A percentile compares a stretch with the other conserved stretches of the same genome.
Conservation (phyloP, 805 yeast genomes). For the Myxozyma mucilagina region DNA sequence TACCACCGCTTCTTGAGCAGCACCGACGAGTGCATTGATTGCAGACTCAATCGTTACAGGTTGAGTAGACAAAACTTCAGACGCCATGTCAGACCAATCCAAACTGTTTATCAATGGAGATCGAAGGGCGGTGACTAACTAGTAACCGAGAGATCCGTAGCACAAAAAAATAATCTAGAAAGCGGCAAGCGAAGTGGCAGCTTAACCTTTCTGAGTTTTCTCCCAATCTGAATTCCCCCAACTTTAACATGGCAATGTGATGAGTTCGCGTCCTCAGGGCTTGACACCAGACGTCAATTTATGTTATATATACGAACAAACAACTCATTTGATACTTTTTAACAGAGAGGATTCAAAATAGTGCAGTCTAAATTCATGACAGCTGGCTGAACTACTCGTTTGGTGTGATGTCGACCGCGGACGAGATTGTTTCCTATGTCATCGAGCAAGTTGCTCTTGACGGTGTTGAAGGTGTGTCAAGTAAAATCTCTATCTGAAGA, state of each 20-base stretch:
- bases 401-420: constrained; percentile 25
- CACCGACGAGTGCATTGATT: constrained; percentile 19
- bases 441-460: constrained; percentile 38
- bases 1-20: constrained; percentile 30
- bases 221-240: neutral
- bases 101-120: no score
- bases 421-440: constrained; percentile 37
- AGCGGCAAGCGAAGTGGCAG: neutral
- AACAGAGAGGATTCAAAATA: neutral
- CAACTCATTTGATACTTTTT: no score
- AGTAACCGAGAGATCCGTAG: no score
- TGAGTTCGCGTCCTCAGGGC: neutral
- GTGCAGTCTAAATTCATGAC: neutral
- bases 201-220: neutral
- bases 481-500: neutral
- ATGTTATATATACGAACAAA: no score
- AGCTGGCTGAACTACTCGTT: no score
- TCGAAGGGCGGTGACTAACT: no score
- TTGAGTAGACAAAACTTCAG: neutral
- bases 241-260: neutral
- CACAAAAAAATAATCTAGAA: no score
- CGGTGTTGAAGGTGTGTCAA: constrained; percentile 38
- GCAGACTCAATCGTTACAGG: constrained; percentile 11
- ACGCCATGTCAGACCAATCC: neutral
- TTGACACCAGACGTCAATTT: neutral